Conservation (phyloP, 176 grass and related monocot genomes). For the Urochloa ruziziensis region DNA sequence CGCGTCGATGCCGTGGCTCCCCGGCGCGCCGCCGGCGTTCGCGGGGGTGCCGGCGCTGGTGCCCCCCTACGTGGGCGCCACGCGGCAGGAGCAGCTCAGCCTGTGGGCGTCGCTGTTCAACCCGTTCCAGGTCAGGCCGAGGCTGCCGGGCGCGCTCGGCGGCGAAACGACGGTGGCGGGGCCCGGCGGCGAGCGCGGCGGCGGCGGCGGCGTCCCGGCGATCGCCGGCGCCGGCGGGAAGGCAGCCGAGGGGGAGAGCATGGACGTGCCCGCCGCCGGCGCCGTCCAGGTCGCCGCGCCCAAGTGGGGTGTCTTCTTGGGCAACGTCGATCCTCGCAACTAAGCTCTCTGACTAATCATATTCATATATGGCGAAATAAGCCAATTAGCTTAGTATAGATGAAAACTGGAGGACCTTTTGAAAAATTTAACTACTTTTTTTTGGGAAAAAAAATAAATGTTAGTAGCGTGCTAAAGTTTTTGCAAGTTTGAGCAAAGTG, state of each 20-base stretch:
- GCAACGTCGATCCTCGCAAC: slow-evolving; percentile 18
- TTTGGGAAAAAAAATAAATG: not conserved
- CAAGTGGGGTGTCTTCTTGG: slow-evolving; percentile 50
- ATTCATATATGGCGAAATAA: not conserved
- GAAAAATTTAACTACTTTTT: not conserved
- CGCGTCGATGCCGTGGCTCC: slow-evolving; percentile 29
- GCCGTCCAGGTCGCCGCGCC: slow-evolving; percentile 16
- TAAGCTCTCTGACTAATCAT: not conserved
- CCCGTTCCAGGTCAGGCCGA: slow-evolving; percentile 38
- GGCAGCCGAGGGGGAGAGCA: slow-evolving; percentile 8
- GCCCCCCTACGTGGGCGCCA: slow-evolving; percentile 41
- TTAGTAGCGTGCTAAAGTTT: not conserved
- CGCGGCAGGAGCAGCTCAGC: slow-evolving; percentile 51
- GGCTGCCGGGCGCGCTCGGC: slow-evolving; percentile 12
- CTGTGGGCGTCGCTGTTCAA: slow-evolving; percentile 62
- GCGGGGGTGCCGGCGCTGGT: slow-evolving; percentile 2
- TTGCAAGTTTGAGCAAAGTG: not conserved
- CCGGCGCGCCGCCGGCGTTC: slow-evolving; percentile 25
- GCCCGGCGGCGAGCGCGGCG: not conserved
- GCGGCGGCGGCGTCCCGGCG: not conserved
- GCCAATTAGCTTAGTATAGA: not conserved
- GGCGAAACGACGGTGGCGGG: not conserved
- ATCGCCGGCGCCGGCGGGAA: slow-evolving; percentile 18
- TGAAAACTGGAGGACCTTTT: not conserved
- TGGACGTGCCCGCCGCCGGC: slow-evolving; percentile 28